Conservation (phyloP, 148 eudicot species). For the Rhododendron ovatum region DNA sequence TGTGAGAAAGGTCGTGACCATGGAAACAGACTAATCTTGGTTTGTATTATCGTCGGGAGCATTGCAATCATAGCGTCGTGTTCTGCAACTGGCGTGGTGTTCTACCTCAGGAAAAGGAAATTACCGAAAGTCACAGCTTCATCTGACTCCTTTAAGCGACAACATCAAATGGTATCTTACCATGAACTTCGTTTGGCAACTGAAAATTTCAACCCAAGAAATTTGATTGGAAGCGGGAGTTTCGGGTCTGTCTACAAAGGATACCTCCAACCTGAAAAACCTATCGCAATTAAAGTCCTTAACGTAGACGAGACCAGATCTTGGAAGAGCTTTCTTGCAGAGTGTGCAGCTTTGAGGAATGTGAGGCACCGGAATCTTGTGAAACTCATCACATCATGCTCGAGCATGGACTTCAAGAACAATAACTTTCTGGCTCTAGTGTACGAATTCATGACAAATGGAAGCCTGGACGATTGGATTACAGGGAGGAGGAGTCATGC, state of each 20-base stretch:
- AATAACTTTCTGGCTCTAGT: constrained; percentile 33
- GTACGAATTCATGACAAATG: constrained; percentile 31
- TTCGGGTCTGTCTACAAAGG: constrained; percentile 36
- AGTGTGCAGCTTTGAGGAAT: constrained; percentile 27
- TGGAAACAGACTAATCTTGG: neutral
- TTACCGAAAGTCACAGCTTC: neutral
- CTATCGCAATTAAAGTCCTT: constrained; percentile 32
- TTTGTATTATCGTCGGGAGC: neutral
- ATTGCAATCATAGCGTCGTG: constrained; percentile 12
- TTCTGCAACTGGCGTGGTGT: neutral
- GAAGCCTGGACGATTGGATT: constrained; percentile 41
- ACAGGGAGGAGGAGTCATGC: constrained; percentile 20
- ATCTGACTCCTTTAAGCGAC: constrained; percentile 9
- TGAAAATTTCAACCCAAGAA: constrained; percentile 4
- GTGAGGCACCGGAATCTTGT: constrained; percentile 37
- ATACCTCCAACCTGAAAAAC: neutral
- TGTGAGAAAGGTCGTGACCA: constrained; percentile 10
- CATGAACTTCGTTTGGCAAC: constrained; percentile 10
- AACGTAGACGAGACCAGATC: constrained; percentile 7
- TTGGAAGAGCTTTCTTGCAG: constrained; percentile 25
- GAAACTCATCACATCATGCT: constrained; percentile 32
- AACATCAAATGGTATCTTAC: constrained; percentile 14
- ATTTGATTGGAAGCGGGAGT: constrained; percentile 22
- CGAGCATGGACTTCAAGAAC: constrained; percentile 25
- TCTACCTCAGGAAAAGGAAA: constrained; percentile 20